Conservation (phyloP, 305 asterid genomes). For the Coffea humblotiana region DNA sequence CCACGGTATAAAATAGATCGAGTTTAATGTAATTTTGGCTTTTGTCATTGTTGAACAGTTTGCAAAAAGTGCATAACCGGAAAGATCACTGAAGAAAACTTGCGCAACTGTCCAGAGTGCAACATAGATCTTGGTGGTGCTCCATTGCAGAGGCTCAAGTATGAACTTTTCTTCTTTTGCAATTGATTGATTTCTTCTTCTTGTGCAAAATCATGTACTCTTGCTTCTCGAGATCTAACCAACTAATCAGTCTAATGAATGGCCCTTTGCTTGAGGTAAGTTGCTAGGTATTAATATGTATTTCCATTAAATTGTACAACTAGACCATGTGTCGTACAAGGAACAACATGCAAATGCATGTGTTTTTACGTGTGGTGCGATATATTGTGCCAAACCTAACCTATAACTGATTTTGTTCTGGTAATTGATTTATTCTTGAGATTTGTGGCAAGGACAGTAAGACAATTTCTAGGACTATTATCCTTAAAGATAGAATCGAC, state of each 20-base stretch:
- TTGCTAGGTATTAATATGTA: too few species aligned
- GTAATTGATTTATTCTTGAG: too few species aligned
- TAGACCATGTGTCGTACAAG: too few species aligned
- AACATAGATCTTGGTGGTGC: constrained; percentile 21
- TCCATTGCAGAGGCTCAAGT: constrained; percentile 28
- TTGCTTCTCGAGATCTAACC: too few species aligned
- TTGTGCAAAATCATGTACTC: not conserved
- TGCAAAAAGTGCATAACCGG: constrained; percentile 23
- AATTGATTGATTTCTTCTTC: not conserved
- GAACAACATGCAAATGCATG: not conserved
- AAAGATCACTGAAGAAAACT: constrained; percentile 22
- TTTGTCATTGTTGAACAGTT: constrained; percentile 13
- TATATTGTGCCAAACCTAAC: too few species aligned
- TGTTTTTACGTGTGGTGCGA: too few species aligned
- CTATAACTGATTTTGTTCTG: too few species aligned
- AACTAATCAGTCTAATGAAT: not conserved
- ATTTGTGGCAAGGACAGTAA: too few species aligned
- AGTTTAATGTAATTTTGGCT: not conserved
- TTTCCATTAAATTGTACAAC: too few species aligned
- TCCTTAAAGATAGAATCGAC: not conserved
- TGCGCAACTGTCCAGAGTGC: constrained; percentile 24
- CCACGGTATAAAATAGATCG: not conserved
- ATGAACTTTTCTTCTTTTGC: not conserved
- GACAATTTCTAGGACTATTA: too few species aligned
- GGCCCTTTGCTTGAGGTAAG: not conserved